Base-by-base conservation (phyloP, 345 rosid genomes). In the Trapa incisa region DNA sequence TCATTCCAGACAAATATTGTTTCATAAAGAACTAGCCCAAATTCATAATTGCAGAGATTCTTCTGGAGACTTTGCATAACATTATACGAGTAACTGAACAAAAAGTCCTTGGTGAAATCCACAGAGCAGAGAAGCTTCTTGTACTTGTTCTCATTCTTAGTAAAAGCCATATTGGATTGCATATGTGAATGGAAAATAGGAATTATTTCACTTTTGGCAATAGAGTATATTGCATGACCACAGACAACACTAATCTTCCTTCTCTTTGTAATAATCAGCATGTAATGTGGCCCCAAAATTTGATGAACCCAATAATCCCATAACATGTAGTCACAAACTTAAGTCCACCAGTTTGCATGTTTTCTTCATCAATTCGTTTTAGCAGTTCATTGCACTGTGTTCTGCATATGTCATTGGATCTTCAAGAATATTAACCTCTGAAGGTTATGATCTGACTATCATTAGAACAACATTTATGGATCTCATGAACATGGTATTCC, bases 61-160 rank as follows among this genome's bases (percentile, higher is more conserved):
- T 76, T 89, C 80, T 94, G 99, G 65, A 94, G 89, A 66, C 95
- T 81, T 78, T 87, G 87, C 97, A 91, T 94, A 66, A 85, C 69
- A 77, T 86, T 75, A 75, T 89, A 94, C 67, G 99, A 85, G 78
- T 94, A 94, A 85, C 99, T 94, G 87, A 89, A 94, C 83, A 86
- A 87, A 93, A 89, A 94, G 87, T 94, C 96, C 87, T 85, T 91
- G 29, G 97, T 81, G 70, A 94, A 95, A 83, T 94, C 96, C 68
- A 94, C 95, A 45, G 84, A 71, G 80, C 95, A 74, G 37, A 94
- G 91, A 68, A 94, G 97, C 86, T 88, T 91, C 92, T 91, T 94
- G 91, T 91, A 94, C 99, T 97, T 94, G 90, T 89, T 94, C 83
- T 94, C 99, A 65, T 85, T 81, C 86, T 82, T 91, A 87, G 95